Evolutionary conservation across 371 early-diverging fungal genomes (phyloP), one percentile per base, ranked within the genome.

Genomic region (Mycotypha africana): DNA sequence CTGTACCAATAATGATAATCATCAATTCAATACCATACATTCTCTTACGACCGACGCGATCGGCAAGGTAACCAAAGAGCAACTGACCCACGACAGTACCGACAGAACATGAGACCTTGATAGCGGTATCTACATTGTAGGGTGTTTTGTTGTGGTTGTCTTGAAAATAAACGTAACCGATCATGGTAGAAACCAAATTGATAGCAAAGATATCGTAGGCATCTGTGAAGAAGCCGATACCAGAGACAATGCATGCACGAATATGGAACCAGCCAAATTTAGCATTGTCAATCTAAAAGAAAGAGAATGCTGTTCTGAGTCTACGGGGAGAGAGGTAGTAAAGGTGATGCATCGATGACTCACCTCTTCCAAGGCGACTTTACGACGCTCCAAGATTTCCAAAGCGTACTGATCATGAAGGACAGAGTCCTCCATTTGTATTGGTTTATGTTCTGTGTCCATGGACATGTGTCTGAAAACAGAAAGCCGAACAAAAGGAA

Each of bases 201-300:
- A 91, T 91, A 38, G 86, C 84, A 49, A 92, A 94, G 35, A 89
- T 79, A 78, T 94, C 91, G 60, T 92, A 90, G 17, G 90, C 82
- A 58, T 92, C 91, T 9, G 91, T 91, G 59, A 87, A 89, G 76
- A 90, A 91, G 42, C 94, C 92, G 36, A 85, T 73, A 49, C 94
- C 94, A 12, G 92, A 82, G 19, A 91, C 89, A 38, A 91, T 60
- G 70, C 88, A 85, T 35, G 94, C 85, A 33, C 87, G 82, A 33
- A 93, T 57, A 62, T 93, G 91, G 79, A 88, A 89, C 89, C 89
- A 88, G 49, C 75, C 75, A 55, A 75, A 75, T 35, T 68, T 56
- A 4, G 75, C 75, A 53, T 64, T 69, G 42, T 75, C 75, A 45
- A 75, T 68, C 75, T 75, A 47, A 37, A 15, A 34, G 19, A 43